Conservation (phyloP, 1,284 basidiomycete genomes). For the Hypsizygus ulmarius region DNA sequence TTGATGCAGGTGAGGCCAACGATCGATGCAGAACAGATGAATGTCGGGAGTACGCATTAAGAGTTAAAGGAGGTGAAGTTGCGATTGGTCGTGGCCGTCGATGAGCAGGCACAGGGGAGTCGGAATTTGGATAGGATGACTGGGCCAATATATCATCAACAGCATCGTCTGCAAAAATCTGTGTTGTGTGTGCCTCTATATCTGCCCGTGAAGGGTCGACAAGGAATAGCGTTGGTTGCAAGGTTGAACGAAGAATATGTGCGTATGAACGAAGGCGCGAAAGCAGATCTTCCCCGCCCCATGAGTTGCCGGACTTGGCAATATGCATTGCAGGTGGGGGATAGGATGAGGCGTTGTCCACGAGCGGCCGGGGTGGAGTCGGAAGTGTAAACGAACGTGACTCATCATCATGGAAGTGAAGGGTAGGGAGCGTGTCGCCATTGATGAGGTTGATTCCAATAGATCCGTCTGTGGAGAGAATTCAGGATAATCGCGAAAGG, state of each 20-base stretch:
- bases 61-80: constrained; percentile 30
- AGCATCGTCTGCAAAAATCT: constrained; percentile 76
- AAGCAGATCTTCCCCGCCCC: constrained; percentile 87
- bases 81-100: constrained; percentile 69
- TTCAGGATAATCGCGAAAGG: constrained; percentile 9
- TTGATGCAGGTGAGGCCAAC: constrained; percentile 50
- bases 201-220: constrained; percentile 90
- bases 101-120: constrained; percentile 81
- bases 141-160: constrained; percentile 80
- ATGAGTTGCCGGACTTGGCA: constrained; percentile 50
- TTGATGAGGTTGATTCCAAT: constrained; percentile 84
- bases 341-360: constrained; percentile 48
- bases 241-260: constrained; percentile 74
- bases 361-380: constrained; percentile 36
- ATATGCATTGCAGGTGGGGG: constrained; percentile 53
- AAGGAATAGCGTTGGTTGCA: constrained; percentile 83
- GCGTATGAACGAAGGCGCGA: constrained; percentile 68
- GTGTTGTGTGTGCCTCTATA: constrained; percentile 84
- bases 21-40: constrained; percentile 78
- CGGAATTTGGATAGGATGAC: constrained; percentile 71
- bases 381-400: constrained; percentile 71
- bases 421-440: constrained; percentile 84
- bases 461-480: constrained; percentile 55
- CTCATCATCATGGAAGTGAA: constrained; percentile 97
- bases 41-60: constrained; percentile 63